Conservation (phyloP, 169 alveolate species). For the Ichthyophthirius multifiliis region DNA sequence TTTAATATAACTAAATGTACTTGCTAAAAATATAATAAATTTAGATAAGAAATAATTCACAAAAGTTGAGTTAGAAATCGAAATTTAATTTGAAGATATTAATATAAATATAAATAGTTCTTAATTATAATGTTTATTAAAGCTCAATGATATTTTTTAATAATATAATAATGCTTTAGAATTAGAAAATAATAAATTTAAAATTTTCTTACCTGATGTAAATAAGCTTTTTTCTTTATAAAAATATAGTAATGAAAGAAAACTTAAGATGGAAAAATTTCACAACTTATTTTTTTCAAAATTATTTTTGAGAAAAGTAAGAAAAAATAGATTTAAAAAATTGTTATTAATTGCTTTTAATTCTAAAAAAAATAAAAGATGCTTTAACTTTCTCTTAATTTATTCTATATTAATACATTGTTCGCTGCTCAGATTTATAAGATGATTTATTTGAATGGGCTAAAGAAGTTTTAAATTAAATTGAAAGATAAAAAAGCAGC, state of each 20-base stretch:
- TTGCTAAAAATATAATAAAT: background rate
- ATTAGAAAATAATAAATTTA: background rate
- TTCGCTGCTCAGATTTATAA: background rate
- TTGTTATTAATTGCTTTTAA: too few relatives aligned
- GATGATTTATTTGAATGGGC: background rate
- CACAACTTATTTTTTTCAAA: background rate
- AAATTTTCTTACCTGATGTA: background rate
- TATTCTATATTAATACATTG: too few relatives aligned
- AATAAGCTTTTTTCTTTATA: background rate
- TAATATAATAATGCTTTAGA: background rate
- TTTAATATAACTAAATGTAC: too few relatives aligned
- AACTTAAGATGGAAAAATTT: background rate
- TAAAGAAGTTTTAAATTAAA: background rate
- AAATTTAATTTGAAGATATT: background rate
- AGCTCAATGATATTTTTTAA: background rate
- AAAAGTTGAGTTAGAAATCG: background rate
- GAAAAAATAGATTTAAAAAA: background rate
- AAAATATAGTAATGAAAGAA: background rate
- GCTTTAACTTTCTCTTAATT: background rate
- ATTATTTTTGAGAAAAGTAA: background rate
- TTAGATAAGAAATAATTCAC: background rate
- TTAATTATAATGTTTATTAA: too few relatives aligned
- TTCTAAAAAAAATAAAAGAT: background rate
- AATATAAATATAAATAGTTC: too few relatives aligned
- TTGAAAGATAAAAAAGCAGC: background rate